These are phyloP conservation scores for Phanerochaete sordida DNA, from an alignment of 768 basidiomycete genomes.

Conservation along the genomic window DNA sequence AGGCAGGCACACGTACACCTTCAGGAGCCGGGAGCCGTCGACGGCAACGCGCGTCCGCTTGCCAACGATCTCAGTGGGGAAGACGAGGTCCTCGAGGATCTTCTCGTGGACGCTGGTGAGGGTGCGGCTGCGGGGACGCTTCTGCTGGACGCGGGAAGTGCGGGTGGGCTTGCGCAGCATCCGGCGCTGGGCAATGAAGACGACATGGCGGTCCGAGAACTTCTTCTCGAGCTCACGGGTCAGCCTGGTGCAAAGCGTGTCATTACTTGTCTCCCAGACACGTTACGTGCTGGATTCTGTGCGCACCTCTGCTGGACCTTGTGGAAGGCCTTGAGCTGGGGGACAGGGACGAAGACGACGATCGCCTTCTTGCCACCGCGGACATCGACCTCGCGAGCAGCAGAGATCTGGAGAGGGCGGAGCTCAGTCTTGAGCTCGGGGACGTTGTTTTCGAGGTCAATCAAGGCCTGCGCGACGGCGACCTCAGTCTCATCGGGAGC, in stretches of 20 bases:
- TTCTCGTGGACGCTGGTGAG: slow-evolving; percentile 97
- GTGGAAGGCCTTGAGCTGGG: slow-evolving; percentile 97
- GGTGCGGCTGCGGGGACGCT: slow-evolving; percentile 94
- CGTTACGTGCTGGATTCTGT: background rate
- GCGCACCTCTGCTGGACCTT: slow-evolving; percentile 92
- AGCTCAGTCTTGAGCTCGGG: slow-evolving; percentile 98
- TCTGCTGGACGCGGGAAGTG: slow-evolving; percentile 89
- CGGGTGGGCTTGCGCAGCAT: slow-evolving; percentile 98
- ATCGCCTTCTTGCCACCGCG: slow-evolving; percentile 99
- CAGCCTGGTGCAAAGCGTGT: slow-evolving; percentile 52
- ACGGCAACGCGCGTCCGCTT: slow-evolving; percentile 93
- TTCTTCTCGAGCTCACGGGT: slow-evolving; percentile 99
- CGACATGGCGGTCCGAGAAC: slow-evolving; percentile 98
- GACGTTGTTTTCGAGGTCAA: slow-evolving; percentile 98
- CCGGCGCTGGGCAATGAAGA: slow-evolving; percentile 97
- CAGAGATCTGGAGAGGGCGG: slow-evolving; percentile 93
- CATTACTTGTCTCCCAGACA: background rate
- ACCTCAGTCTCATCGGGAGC: slow-evolving; percentile 90
- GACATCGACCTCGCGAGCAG: slow-evolving; percentile 98
- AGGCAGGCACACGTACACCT: slow-evolving; percentile 75
- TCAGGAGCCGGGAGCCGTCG: slow-evolving; percentile 93
- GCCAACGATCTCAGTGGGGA: slow-evolving; percentile 98
- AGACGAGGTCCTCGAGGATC: slow-evolving; percentile 98
- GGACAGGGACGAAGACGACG: slow-evolving; percentile 96
- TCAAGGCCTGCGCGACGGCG: slow-evolving; percentile 88